Base-by-base conservation (phyloP, 495 filamentous ascomycete genomes). In the Trichoderma reesei region DNA sequence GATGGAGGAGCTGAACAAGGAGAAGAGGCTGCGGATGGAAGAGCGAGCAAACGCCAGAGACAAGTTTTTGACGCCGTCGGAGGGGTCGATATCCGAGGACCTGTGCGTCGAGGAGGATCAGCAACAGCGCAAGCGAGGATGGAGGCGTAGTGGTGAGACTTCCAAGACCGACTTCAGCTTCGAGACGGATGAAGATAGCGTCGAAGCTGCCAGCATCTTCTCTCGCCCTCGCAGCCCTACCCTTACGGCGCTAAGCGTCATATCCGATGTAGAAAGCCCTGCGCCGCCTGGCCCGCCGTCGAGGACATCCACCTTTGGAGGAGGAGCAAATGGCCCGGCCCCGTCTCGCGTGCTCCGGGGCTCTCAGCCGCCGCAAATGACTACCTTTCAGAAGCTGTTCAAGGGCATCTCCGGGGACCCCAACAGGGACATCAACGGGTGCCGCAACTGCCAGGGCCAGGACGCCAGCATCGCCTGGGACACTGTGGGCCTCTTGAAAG, bases 391-490 rank as follows among this genome's bases (percentile, higher is more conserved):
- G 62, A 80, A 79, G 66, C 71, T 85, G 0, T 70, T 84, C 6
- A 78, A 76, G 69, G 77, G 77, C 33, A 78, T 83, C 11, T 69
- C 75, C 37, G 68, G 68, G 1, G 59, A 64, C 5, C 61, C 61
- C 11, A 36, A 37, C 26, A 64, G 46, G 38, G 62, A 62, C 60
- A 73, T 71, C 0, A 60, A 75, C 10, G 80, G 78, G 61, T 90
- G 86, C 51, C 65, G 61, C 20, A 88, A 85, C 64, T 89, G 86
- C 70, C 71, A 83, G 69, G 83, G 88, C 3, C 77, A 82, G 65
- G 79, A 85, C 46, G 76, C 83, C 42, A 85, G 85, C 36, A 81
- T 90, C 64, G 88, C 86, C 13, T 88, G 89, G 89, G 80, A 86
- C 66, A 84, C 89, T 13, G 82, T 90, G 38, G 81, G 86, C 4